Evolutionary conservation across 768 basidiomycete species (phyloP).

Genomic region (Pleurotus giganteus): DNA sequence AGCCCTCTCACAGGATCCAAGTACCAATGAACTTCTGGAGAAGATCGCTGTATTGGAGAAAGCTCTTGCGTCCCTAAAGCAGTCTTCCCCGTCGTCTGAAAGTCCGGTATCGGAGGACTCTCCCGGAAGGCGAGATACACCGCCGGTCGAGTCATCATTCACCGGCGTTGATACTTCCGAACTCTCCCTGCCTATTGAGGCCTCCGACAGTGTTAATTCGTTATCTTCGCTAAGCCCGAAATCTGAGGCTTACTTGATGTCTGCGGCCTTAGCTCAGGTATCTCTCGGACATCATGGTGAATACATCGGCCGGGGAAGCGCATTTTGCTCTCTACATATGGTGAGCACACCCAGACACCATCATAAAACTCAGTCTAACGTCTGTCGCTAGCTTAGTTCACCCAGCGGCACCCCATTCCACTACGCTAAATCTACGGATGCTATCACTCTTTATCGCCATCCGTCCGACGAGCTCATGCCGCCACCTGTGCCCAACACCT

Average conservation of each 20-base stretch:
- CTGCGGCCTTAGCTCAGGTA: constrained; percentile 39
- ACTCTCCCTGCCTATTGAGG: background rate
- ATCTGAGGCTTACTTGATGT: constrained; percentile 36
- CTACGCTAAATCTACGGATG: constrained; percentile 40
- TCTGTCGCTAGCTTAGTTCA: constrained; percentile 31
- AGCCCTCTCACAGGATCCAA: constrained; percentile 14
- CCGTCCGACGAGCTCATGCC: constrained; percentile 19
- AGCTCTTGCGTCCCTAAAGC: constrained; percentile 18
- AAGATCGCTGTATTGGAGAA: constrained; percentile 26
- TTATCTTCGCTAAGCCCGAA: constrained; percentile 22
- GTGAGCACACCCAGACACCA: constrained; percentile 31
- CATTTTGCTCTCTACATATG: constrained; percentile 45
- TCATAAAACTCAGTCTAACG: constrained; percentile 5
- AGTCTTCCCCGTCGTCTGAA: constrained; percentile 9
- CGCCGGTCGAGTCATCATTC: background rate
- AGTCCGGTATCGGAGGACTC: background rate
- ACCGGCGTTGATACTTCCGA: background rate
- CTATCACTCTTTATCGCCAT: constrained; percentile 27
- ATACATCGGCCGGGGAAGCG: constrained; percentile 45
- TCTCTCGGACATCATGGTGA: constrained; percentile 48
- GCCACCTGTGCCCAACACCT: constrained; percentile 18
- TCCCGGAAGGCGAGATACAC: background rate
- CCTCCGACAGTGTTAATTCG: constrained; percentile 13
- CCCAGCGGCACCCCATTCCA: constrained; percentile 31
- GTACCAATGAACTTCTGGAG: constrained; percentile 22